These are phyloP conservation scores for Plasmodium ovale DNA, from an alignment of 169 alveolate genomes.

Conservation along the genomic window DNA sequence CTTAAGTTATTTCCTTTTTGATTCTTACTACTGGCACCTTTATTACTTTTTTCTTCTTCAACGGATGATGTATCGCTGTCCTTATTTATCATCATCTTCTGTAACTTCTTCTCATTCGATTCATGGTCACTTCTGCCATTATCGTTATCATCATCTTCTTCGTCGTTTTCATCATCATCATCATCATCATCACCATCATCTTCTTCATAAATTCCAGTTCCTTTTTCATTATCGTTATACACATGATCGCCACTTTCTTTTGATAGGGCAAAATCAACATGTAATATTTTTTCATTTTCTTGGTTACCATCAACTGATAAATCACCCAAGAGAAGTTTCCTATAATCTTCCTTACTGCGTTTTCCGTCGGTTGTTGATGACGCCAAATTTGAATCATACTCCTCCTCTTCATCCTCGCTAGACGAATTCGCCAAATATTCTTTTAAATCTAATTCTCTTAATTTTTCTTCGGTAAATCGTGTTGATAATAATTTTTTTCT, in stretches of 20 bases:
- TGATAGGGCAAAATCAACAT: background rate
- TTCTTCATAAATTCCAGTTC: background rate
- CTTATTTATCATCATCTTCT: background rate
- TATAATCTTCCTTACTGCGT: conserved; percentile 51
- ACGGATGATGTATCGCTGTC: background rate
- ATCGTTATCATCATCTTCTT: background rate
- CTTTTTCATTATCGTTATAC: background rate
- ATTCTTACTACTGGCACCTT: background rate
- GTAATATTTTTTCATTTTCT: background rate
- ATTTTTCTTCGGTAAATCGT: conserved; percentile 77
- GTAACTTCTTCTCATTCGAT: background rate
- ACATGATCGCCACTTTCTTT: conserved; percentile 6
- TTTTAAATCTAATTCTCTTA: conserved; percentile 78
- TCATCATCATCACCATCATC: background rate
- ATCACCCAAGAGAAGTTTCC: conserved; percentile 78
- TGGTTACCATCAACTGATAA: conserved; percentile 12
- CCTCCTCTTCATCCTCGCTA: conserved; percentile 53
- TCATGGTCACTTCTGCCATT: background rate
- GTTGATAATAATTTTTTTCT: conserved; percentile 90
- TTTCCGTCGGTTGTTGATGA: conserved; percentile 30
- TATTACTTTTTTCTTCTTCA: background rate
- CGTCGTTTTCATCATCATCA: background rate
- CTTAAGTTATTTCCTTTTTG: too few relatives aligned
- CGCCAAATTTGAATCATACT: conserved; percentile 16
- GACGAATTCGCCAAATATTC: conserved; percentile 79